Conservation (phyloP, 1,139 yeast species). For the Pneumocystis murina region DNA sequence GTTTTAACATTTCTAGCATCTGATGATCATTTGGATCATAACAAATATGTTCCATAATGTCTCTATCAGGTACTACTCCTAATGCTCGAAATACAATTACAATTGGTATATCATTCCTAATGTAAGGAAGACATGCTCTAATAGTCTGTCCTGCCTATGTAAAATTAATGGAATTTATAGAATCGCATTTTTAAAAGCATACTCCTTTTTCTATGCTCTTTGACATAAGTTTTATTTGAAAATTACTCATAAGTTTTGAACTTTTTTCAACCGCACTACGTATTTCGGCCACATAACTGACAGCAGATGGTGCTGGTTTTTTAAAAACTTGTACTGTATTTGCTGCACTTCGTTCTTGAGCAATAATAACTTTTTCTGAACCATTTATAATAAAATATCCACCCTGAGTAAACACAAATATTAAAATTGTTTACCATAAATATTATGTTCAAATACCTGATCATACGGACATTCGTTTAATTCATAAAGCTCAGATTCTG, state of each 20-base stretch:
- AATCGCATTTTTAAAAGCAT: constrained; percentile 18
- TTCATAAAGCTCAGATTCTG: constrained; percentile 90
- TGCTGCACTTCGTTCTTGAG: constrained; percentile 97
- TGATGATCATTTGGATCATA: constrained; percentile 98
- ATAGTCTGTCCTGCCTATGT: constrained; percentile 38
- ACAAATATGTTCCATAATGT: constrained; percentile 92
- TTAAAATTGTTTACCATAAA: background rate
- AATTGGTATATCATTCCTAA: constrained; percentile 90
- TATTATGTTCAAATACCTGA: constrained; percentile 15
- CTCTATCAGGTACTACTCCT: constrained; percentile 98
- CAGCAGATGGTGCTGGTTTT: constrained; percentile 94
- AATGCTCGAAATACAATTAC: constrained; percentile 93
- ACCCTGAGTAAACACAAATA: constrained; percentile 42
- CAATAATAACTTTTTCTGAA: constrained; percentile 92
- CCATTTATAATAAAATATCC: constrained; percentile 97
- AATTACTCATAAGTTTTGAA: constrained; percentile 78
- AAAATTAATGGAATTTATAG: background rate
- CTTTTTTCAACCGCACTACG: constrained; percentile 95
- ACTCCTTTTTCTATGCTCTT: constrained; percentile 48
- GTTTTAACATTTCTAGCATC: constrained; percentile 97
- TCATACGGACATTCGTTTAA: constrained; percentile 97
- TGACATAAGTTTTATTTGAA: constrained; percentile 85
- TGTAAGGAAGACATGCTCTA: constrained; percentile 89
- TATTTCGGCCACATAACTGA: constrained; percentile 91
- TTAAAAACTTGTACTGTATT: constrained; percentile 96